These are phyloP conservation scores for Diaporthe longicolla DNA, from an alignment of 2,329 filamentous ascomycete genomes.

Conservation along the genomic window DNA sequence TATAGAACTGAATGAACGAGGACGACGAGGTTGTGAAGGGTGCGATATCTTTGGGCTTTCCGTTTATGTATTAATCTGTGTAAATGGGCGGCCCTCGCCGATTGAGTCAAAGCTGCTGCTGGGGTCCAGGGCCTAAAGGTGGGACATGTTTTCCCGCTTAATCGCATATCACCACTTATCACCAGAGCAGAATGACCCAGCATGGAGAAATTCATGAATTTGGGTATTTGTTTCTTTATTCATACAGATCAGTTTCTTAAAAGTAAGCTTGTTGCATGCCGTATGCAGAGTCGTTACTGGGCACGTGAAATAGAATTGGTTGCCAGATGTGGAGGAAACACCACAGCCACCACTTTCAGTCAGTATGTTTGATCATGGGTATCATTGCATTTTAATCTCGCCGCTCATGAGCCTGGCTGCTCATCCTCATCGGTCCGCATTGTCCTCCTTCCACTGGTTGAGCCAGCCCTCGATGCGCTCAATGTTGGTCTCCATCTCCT, in stretches of 20 bases:
- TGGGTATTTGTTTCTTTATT: not conserved
- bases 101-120: conserved; percentile 13
- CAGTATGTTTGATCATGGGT: conserved; percentile 30
- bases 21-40: not conserved
- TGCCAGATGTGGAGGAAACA: not conserved
- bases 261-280: not conserved
- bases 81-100: not conserved
- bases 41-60: conserved; percentile 1
- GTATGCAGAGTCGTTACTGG: no score
- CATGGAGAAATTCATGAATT: not conserved
- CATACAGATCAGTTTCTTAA: not conserved
- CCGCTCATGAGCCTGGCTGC: conserved; percentile 5
- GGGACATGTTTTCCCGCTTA: conserved; percentile 12
- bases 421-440: conserved; percentile 51
- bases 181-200: not conserved
- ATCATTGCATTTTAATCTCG: conserved; percentile 37
- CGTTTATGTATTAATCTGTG: not conserved
- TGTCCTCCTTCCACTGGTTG: conserved; percentile 83
- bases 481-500: conserved; percentile 91
- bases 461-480: conserved; percentile 88
- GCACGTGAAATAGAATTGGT: not conserved
- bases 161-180: conserved; percentile 21
- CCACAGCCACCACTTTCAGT: not conserved
- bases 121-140: conserved; percentile 10
- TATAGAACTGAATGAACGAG: not conserved